Evolutionary conservation across 2,329 filamentous ascomycete species (phyloP), one percentile per base, ranked within the genome.

Genomic region (Coniochaeta pulveracea): DNA sequence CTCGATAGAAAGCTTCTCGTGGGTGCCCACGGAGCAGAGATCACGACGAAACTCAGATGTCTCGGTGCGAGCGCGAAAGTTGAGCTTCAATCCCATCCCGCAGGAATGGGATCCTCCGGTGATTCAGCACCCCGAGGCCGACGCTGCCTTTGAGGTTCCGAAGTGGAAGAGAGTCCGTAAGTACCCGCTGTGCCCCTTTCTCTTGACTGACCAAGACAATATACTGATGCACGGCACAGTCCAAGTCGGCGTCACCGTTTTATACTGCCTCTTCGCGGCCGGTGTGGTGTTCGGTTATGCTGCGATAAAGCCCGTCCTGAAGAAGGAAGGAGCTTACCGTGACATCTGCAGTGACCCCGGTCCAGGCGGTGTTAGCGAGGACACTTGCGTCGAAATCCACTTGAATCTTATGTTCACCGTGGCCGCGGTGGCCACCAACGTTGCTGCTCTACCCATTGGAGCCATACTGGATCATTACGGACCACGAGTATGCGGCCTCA

Each of bases 341-440:
- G 65, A 82, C 32, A 56, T 65, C 21, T 91, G 84, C 48, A 41
- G 50, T 26, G 50, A 49, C 23, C 46, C 40, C 11, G 40, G 45
- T 6, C n/a, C n/a, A n/a, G 34, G 36, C 6, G 33, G 36, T 5
- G 37, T 46, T 2, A 42, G 48, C n/a, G 46, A 47, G 11, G 47
- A 64, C 18, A 60, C 53, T n/a, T 71, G 55, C 50, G 58, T 64
- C 37, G 72, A 74, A 47, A 72, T 76, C 34, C 67, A 66, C 38
- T 68, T 94, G 36, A 94, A 94, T 53, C 63, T 94, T 43, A 93
- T 93, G 83, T 94, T 94, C 63, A 93, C 85, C 5, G 71, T 86
- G 25, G 86, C 86, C 10, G 86, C 85, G 10, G 85, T 93, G 8
- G 81, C 74, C 6, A 93, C 86, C 24, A 94, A 94, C 47, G 80